Evolutionary conservation across 805 yeast species (phyloP).

Genomic region (Pichia californica): DNA sequence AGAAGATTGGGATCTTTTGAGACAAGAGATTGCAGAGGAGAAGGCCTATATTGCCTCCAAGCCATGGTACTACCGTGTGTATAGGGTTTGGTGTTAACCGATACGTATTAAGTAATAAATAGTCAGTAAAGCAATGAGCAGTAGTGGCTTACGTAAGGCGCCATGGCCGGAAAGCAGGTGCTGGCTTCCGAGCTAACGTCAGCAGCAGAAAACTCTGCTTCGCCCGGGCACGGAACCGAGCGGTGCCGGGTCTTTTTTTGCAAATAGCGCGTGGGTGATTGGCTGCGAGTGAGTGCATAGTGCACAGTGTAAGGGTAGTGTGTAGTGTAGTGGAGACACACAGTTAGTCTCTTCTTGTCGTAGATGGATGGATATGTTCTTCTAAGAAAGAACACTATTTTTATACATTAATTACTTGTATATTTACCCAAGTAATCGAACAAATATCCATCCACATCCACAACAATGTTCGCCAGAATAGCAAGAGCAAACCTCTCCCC

Average conservation of each 20-base stretch:
- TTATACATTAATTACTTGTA: too few species aligned
- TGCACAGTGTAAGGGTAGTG: not conserved
- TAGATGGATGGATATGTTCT: too few species aligned
- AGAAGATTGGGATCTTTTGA: constrained; percentile 47
- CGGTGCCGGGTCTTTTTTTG: too few species aligned
- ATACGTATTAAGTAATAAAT: too few species aligned
- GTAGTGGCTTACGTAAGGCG: too few species aligned
- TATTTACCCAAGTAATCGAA: too few species aligned
- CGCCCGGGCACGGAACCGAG: not conserved
- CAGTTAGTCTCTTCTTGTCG: too few species aligned
- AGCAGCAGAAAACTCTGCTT: too few species aligned
- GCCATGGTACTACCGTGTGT: constrained; percentile 44
- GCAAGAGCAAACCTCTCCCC: constrained; percentile 15
- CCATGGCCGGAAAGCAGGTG: too few species aligned
- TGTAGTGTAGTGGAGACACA: not conserved
- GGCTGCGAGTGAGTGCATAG: not conserved
- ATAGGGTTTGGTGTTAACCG: constrained; percentile 49
- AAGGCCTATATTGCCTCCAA: constrained; percentile 40
- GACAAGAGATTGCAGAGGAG: constrained; percentile 54
- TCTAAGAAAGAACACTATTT: too few species aligned
- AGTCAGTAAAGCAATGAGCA: too few species aligned
- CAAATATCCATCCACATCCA: not conserved
- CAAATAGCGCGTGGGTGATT: constrained; percentile 1
- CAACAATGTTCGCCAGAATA: constrained; percentile 14
- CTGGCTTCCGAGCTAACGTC: too few species aligned